Percentiles rank a stretch among this genome's conserved stretches.
These are phyloP conservation scores for Geosmithia morbida DNA, from an alignment of 2,329 filamentous ascomycete genomes.

Conservation along the genomic window DNA sequence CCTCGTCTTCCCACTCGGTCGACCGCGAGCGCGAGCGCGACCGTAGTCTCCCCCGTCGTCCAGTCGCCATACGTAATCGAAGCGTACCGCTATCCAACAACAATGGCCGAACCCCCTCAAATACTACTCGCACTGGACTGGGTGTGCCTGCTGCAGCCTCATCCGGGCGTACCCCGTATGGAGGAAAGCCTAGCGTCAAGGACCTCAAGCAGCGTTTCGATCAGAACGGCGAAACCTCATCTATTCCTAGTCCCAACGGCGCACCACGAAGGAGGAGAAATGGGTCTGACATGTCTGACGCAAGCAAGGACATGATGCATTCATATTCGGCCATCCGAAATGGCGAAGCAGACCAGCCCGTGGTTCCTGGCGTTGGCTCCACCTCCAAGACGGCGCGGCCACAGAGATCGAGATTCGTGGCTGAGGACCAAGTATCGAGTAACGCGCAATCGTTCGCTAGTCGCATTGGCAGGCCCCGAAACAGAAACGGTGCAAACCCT, in stretches of 20 bases:
- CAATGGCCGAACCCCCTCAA: conserved; percentile 38
- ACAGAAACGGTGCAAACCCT: conserved; percentile 14
- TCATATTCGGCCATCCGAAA: conserved; percentile 27
- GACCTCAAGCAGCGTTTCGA: conserved; percentile 72
- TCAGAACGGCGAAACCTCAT: conserved; percentile 30
- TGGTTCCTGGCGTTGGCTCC: conserved; percentile 6
- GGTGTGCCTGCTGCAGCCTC: conserved; percentile 13
- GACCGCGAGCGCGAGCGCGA: neutral
- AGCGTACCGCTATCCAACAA: conserved; percentile 15
- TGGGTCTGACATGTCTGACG: neutral
- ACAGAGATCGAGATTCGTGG: conserved; percentile 30
- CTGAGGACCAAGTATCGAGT: conserved; percentile 35
- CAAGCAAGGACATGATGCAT: conserved; percentile 11
- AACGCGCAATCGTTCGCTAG: conserved; percentile 46
- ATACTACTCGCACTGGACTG: conserved; percentile 33
- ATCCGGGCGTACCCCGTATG: conserved; percentile 11
- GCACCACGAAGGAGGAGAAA: conserved; percentile 10
- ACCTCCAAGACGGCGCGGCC: conserved; percentile 11
- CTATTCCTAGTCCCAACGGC: conserved; percentile 15
- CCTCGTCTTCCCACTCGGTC: conserved; percentile 20
- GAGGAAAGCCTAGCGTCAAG: conserved; percentile 54
- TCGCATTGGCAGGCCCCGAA: conserved; percentile 39
- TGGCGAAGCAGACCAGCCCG: conserved; percentile 5
- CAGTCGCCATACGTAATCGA: conserved; percentile 11
- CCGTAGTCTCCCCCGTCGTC: neutral